phyloP scores from a whole-genome alignment of 106 monocot species.

The Acanthochlamys bracteata region DNA sequence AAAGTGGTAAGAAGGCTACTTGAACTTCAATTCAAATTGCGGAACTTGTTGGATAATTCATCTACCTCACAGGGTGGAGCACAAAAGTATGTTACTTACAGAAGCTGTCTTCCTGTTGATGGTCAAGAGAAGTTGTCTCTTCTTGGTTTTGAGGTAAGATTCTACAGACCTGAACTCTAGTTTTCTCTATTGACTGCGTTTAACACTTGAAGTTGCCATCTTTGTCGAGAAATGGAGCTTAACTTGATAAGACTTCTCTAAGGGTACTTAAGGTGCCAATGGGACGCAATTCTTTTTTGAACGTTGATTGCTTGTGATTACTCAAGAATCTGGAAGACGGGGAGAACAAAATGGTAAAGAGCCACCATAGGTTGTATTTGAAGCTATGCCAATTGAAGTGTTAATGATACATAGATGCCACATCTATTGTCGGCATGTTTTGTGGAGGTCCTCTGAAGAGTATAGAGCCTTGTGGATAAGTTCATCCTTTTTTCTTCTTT shows the following conservation, averaged over 20 bases:
- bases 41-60: conserved; percentile 47
- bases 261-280: neutral
- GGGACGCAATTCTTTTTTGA: neutral
- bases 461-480: too few species aligned
- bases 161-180: neutral
- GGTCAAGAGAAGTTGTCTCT: conserved; percentile 78
- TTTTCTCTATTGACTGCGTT: too few species aligned
- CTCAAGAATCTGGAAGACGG: neutral
- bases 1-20: conserved; percentile 30
- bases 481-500: too few species aligned
- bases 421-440: too few species aligned
- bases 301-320: neutral
- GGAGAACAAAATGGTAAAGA: too few species aligned
- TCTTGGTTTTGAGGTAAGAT: conserved; percentile 96
- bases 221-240: neutral
- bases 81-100: conserved; percentile 66
- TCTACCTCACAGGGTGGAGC: conserved; percentile 26
- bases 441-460: too few species aligned
- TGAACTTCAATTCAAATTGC: conserved; percentile 26
- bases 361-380: too few species aligned
- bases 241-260: neutral
- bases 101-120: conserved; percentile 75
- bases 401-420: too few species aligned
- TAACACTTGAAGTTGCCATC: neutral
- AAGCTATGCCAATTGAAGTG: too few species aligned